Percentiles rank a stretch among this genome's conserved stretches.
These are phyloP conservation scores for Desmodesmus armatus DNA, from an alignment of 139 green algal species.

Conservation along the genomic window DNA sequence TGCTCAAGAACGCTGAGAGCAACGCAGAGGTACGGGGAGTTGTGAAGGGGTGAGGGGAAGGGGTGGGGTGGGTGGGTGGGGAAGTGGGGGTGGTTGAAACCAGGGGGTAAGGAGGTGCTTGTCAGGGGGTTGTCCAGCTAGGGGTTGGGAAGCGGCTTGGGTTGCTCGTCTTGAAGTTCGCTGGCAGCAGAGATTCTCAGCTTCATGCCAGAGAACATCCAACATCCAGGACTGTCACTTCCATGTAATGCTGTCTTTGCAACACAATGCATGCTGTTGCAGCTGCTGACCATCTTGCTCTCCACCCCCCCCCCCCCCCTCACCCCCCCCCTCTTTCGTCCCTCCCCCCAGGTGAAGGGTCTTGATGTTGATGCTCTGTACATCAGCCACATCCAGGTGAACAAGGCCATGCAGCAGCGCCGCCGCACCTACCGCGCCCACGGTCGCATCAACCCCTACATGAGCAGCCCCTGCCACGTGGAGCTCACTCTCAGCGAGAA, in stretches of 20 bases:
- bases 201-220: not conserved
- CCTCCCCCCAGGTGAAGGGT: slow-evolving; percentile 88
- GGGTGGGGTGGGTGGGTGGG: too few relatives aligned
- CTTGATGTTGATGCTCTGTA: slow-evolving; percentile 93
- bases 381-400: slow-evolving; percentile 98
- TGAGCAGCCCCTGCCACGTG: slow-evolving; percentile 97
- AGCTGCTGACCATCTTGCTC: not conserved
- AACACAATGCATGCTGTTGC: not conserved
- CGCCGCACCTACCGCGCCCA: slow-evolving; percentile 98
- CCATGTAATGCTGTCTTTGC: not conserved
- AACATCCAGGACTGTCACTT: not conserved
- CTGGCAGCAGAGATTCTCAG: too few relatives aligned
- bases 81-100: too few relatives aligned
- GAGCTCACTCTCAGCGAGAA: slow-evolving; percentile 97
- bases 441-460: slow-evolving; percentile 99
- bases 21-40: slow-evolving; percentile 91
- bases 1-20: slow-evolving; percentile 99
- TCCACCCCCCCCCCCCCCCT: not conserved
- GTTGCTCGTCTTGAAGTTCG: too few relatives aligned
- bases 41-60: too few relatives aligned
- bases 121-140: too few relatives aligned
- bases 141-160: too few relatives aligned
- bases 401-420: slow-evolving; percentile 95
- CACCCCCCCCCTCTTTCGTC: not conserved
- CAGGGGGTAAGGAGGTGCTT: too few relatives aligned